A percentile compares a stretch with the other conserved stretches of the same genome.
Conservation (phyloP, 2,329 filamentous ascomycete genomes). For the Chaetomium strumarium region DNA sequence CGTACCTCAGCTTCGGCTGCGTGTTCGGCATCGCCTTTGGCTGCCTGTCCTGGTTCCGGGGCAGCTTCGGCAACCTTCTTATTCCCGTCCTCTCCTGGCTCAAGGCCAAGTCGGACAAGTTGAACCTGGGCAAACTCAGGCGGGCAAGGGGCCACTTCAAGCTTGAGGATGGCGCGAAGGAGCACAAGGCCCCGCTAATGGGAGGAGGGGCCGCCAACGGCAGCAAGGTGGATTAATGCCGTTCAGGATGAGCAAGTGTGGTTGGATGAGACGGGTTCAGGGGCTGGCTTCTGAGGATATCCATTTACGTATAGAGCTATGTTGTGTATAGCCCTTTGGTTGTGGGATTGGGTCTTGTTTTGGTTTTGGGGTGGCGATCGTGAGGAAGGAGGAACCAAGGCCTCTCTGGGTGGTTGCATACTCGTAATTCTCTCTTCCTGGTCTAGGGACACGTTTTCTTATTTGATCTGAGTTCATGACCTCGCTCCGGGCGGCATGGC, state of each 20-base stretch:
- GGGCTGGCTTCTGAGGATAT: constrained; percentile 6
- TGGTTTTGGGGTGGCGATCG: not conserved
- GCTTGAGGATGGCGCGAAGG: constrained; percentile 49
- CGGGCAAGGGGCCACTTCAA: constrained; percentile 54
- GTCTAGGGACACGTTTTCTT: not conserved
- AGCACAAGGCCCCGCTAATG: constrained; percentile 15
- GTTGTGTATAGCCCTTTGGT: constrained; percentile 4
- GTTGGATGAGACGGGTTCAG: not conserved
- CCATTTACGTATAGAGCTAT: not conserved
- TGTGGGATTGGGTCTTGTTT: not conserved
- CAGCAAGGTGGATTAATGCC: constrained; percentile 18
- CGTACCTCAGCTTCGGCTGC: constrained; percentile 52
- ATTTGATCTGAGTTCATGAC: not conserved
- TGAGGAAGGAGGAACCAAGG: not conserved
- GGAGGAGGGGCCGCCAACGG: constrained; percentile 11
- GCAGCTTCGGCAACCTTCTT: constrained; percentile 22
- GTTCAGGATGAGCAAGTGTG: not conserved
- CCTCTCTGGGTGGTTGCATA: constrained; percentile 5
- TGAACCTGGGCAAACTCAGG: constrained; percentile 33
- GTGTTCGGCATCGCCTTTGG: constrained; percentile 52
- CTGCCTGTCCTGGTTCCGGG: constrained; percentile 47
- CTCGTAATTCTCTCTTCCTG: constrained; percentile 5
- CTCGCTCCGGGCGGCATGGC: not conserved
- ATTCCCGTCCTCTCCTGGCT: not conserved
- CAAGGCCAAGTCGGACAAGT: constrained; percentile 25